Conservation (phyloP, 2,329 filamentous ascomycete species). For the Cadophora sp. region DNA sequence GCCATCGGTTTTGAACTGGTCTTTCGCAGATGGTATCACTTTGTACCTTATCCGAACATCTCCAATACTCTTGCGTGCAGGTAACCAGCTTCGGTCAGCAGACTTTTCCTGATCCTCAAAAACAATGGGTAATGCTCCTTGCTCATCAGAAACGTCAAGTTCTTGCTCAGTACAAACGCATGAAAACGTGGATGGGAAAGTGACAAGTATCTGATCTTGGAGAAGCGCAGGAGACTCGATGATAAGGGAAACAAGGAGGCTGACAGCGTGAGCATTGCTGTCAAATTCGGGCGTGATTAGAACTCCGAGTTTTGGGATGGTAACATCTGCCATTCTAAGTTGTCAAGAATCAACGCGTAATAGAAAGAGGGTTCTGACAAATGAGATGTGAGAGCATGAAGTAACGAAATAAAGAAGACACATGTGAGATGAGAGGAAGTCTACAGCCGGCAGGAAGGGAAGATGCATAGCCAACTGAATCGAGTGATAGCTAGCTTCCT, state of each 20-base stretch:
- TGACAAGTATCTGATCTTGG: not conserved
- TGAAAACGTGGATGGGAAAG: not conserved
- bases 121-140: not conserved
- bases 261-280: not conserved
- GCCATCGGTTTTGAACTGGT: not conserved
- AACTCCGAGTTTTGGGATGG: not conserved
- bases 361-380: not conserved
- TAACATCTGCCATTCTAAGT: not conserved
- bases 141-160: constrained; percentile 1
- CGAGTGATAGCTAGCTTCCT: not conserved
- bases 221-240: not conserved
- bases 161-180: not conserved
- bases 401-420: not conserved
- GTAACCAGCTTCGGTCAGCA: not conserved
- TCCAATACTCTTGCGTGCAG: not conserved
- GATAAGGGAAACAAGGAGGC: not conserved
- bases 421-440: not conserved
- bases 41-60: not conserved
- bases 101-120: not conserved
- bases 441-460: not conserved
- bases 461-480: not conserved
- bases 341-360: not conserved
- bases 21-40: constrained; percentile 1
- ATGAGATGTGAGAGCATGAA: not conserved
- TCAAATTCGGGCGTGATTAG: constrained; percentile 6